Base-by-base conservation (phyloP, 2,329 filamentous ascomycete genomes). In the Sarocladium strictum region DNA sequence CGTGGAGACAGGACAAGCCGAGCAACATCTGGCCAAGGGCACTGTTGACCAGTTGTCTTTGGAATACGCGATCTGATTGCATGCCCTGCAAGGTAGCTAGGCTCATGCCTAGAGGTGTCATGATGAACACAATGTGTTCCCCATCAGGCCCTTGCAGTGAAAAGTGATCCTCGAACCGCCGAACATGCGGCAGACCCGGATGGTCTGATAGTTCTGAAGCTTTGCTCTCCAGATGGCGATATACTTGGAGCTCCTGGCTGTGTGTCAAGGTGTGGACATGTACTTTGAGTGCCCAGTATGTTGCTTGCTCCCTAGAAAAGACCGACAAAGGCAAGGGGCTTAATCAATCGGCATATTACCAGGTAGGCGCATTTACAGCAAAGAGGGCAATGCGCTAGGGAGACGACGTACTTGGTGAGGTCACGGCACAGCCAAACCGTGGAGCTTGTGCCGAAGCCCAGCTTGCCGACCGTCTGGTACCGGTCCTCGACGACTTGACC, bases 41-140 rank as follows among this genome's bases (percentile, higher is more conserved):
- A 1, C n/a, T 54, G 1, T 49, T 57, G 2, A 66, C 65, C 3
- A 72, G 55, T 1, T 53, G 58, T 12, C 54, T 40, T n/a, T 65
- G 56, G 27, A 73, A 63, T 62, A 61, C 21, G 14, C 55, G 54
- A 45, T 54, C 41, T 56, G 55, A 37, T 26, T 64, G 64, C 41
- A 64, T 53, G n/a, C 67, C 62, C 43, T 67, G 62, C 1, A 74
- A 58, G 35, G 68, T 66, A 19, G 60, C 61, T 10, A 74, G 55
- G 54, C 64, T 72, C 62, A 72, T 70, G 3, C 70, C 70, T 0
- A 73, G 58, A 3, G 72, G 67, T 15, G 23, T 58, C 66, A 63
- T 72, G 56, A 67, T 68, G 60, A 61, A 63, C 24, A 67, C 62
- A 2, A 61, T 59, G 57, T 75, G 71, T 23, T 63, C 58, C 0